A percentile compares a stretch with the other conserved stretches of the same genome.
These are phyloP conservation scores for Colletotrichum siamense DNA, from an alignment of 2,329 filamentous ascomycete genomes.

Conservation along the genomic window DNA sequence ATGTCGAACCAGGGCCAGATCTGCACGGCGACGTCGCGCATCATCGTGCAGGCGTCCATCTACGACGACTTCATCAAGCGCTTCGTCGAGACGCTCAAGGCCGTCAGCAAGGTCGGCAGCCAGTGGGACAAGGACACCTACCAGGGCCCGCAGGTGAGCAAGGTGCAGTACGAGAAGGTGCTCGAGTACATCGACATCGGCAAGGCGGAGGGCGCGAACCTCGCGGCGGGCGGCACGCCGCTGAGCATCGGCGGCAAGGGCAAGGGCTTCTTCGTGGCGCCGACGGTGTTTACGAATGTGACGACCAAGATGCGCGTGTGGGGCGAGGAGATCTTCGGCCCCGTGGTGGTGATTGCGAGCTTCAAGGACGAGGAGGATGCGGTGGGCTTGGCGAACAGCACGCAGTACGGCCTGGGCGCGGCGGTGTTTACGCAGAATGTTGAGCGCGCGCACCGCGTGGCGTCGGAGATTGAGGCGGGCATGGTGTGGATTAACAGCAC, in stretches of 20 bases:
- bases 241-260: conserved; percentile 38
- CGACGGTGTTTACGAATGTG: conserved; percentile 50
- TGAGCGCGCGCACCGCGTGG: conserved; percentile 50
- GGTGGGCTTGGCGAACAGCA: conserved; percentile 52
- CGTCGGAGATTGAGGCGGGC: conserved; percentile 65
- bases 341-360: conserved; percentile 45
- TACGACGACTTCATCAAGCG: conserved; percentile 67
- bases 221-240: conserved; percentile 64
- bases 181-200: conserved; percentile 73
- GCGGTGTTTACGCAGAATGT: conserved; percentile 68
- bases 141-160: conserved; percentile 78
- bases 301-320: conserved; percentile 47
- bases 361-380: conserved; percentile 50
- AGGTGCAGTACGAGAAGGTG: conserved; percentile 73
- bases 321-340: conserved; percentile 53
- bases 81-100: conserved; percentile 64
- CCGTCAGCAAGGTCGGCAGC: conserved; percentile 68
- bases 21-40: conserved; percentile 68
- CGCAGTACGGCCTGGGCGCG: conserved; percentile 65
- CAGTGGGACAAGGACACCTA: conserved; percentile 73
- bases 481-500: conserved; percentile 59
- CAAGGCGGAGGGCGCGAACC: conserved; percentile 71
- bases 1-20: conserved; percentile 70
- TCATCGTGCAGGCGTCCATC: conserved; percentile 68
- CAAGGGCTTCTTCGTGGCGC: conserved; percentile 49